phyloP scores from a whole-genome alignment of 1,284 basidiomycete species.

The Ceratorhiza oryzae-sativae region DNA sequence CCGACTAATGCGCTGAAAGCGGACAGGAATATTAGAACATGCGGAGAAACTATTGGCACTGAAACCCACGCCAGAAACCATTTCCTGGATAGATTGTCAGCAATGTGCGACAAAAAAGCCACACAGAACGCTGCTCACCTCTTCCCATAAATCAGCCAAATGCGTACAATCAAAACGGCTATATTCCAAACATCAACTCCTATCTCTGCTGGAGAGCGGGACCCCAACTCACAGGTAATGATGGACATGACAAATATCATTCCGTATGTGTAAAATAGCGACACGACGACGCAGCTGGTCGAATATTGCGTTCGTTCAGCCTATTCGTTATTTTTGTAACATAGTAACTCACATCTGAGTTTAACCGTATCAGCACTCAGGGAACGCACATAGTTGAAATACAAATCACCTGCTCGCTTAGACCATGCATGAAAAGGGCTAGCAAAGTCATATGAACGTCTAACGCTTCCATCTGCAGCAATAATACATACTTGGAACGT shows the following conservation, averaged over 20 bases:
- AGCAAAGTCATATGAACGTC: not conserved
- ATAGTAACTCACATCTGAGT: not conserved
- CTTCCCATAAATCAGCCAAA: conserved; percentile 25
- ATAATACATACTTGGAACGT: not conserved
- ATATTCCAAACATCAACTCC: not conserved
- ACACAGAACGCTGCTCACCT: not conserved
- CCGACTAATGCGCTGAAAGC: not conserved
- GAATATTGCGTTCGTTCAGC: not conserved
- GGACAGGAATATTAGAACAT: not conserved
- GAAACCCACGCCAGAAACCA: conserved; percentile 15
- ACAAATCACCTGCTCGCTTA: not conserved
- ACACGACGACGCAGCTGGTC: conserved; percentile 1
- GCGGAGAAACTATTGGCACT: not conserved
- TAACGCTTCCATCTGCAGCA: not conserved
- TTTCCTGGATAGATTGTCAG: not conserved
- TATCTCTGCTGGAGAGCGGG: not conserved
- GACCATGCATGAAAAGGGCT: conserved; percentile 18
- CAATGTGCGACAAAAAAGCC: not conserved
- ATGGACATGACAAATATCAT: not conserved
- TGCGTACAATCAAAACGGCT: conserved; percentile 10
- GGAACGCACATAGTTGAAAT: not conserved
- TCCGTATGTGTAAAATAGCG: conserved; percentile 16
- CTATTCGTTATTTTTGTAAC: not conserved
- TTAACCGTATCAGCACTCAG: not conserved
- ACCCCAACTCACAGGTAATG: conserved; percentile 3